A percentile compares a stretch with the other conserved stretches of the same genome.
Conservation (phyloP, 345 rosid genomes). For the Euphorbia peplus region DNA sequence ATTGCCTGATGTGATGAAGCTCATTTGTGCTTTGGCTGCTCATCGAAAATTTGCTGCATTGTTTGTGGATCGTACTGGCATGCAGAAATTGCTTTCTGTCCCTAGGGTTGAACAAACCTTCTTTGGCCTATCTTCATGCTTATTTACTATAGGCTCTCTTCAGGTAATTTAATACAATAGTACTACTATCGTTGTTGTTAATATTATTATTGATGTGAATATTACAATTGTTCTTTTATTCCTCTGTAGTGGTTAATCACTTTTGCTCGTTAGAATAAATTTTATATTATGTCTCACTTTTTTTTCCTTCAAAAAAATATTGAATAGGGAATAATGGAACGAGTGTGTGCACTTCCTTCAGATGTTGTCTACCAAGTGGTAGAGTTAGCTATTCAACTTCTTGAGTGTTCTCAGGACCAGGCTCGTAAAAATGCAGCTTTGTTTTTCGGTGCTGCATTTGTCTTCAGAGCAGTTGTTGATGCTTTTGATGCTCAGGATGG, state of each 20-base stretch:
- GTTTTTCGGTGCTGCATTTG: constrained; percentile 94
- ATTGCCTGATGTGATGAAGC: constrained; percentile 95
- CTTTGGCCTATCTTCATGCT: constrained; percentile 92
- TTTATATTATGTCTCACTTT: constrained; percentile 10
- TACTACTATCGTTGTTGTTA: no score
- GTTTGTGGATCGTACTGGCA: constrained; percentile 95
- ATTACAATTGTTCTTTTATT: no score
- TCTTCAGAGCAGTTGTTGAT: constrained; percentile 93
- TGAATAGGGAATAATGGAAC: constrained; percentile 92
- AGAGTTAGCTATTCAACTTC: constrained; percentile 82
- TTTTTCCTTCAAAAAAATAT: not conserved
- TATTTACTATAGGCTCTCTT: constrained; percentile 82
- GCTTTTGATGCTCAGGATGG: constrained; percentile 94
- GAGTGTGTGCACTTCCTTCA: constrained; percentile 91
- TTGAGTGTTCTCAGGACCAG: constrained; percentile 80
- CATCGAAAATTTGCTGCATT: constrained; percentile 96
- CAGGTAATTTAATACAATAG: constrained; percentile 50
- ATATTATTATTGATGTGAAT: not conserved
- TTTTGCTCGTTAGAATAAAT: not conserved
- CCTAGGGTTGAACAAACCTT: constrained; percentile 70
- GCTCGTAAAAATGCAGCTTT: constrained; percentile 91
- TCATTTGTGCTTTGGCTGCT: constrained; percentile 96
- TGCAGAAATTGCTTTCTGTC: constrained; percentile 84
- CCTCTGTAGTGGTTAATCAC: not conserved
- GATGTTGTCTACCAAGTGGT: constrained; percentile 79